Percentiles rank a stretch among this genome's conserved stretches.
Conservation (phyloP, 2,329 filamentous ascomycete genomes). For the Penicillium sp. region DNA sequence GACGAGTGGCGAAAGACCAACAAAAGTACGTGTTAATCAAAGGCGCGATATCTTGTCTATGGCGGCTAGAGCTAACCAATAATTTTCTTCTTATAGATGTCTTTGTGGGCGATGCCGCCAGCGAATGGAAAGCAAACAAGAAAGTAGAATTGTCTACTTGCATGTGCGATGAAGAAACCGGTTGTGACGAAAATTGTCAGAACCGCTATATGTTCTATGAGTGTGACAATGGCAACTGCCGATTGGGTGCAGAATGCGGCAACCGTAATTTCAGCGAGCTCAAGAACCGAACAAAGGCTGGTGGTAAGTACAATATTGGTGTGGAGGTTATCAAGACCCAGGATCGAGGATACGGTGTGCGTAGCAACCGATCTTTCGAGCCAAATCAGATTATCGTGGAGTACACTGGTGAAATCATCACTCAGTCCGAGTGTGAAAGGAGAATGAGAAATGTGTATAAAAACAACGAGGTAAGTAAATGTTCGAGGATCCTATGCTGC, state of each 20-base stretch:
- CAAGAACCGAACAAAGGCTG: slow-evolving; percentile 69
- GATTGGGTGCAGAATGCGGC: slow-evolving; percentile 72
- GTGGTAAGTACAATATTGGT: slow-evolving; percentile 85
- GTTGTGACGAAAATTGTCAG: slow-evolving; percentile 86
- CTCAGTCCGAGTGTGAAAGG: slow-evolving; percentile 86
- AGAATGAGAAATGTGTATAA: slow-evolving; percentile 94
- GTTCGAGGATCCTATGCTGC: neutral
- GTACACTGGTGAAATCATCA: slow-evolving; percentile 97
- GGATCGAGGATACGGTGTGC: slow-evolving; percentile 87
- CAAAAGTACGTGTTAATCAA: slow-evolving; percentile 65
- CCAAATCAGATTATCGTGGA: slow-evolving; percentile 97
- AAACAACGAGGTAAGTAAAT: slow-evolving; percentile 73
- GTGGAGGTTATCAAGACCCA: slow-evolving; percentile 92
- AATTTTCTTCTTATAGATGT: slow-evolving; percentile 65
- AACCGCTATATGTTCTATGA: slow-evolving; percentile 98
- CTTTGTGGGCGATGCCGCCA: slow-evolving; percentile 80
- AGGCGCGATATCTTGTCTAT: too few relatives aligned
- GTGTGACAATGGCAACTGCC: slow-evolving; percentile 88
- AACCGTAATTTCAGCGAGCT: slow-evolving; percentile 88
- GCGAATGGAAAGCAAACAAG: slow-evolving; percentile 77
- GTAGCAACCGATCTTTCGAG: slow-evolving; percentile 82
- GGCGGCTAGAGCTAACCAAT: neutral
- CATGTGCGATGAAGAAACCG: slow-evolving; percentile 73
- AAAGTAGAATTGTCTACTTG: slow-evolving; percentile 75
- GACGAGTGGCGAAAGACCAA: slow-evolving; percentile 91